Percentiles rank a stretch among this genome's conserved stretches.
Conservation (phyloP, 208 protist genomes). For the Leishmania major region DNA sequence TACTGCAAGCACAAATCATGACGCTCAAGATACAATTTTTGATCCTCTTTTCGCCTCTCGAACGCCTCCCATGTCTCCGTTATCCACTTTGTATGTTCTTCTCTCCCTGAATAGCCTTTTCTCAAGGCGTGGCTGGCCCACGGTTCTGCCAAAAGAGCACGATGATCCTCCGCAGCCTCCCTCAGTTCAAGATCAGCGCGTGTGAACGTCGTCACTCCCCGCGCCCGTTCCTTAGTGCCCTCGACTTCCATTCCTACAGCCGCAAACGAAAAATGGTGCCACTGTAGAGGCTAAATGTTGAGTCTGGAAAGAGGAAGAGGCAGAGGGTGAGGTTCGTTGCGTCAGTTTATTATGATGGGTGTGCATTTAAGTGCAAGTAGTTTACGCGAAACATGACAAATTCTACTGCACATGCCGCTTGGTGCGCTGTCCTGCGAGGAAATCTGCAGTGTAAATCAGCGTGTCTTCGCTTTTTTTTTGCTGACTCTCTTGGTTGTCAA, state of each 20-base stretch:
- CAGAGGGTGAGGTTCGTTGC: background rate
- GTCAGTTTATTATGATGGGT: background rate
- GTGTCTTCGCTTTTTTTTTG: background rate
- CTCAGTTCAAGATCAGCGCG: slow-evolving; percentile 39
- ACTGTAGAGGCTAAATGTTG: background rate
- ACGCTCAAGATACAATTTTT: slow-evolving; percentile 37
- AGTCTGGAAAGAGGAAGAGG: background rate
- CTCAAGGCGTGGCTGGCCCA: slow-evolving; percentile 58
- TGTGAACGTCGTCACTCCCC: background rate
- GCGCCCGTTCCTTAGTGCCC: background rate
- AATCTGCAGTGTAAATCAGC: background rate
- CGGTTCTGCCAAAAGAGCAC: slow-evolving; percentile 65
- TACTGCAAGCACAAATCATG: slow-evolving; percentile 21
- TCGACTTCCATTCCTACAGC: background rate
- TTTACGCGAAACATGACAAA: background rate
- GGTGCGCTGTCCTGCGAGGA: background rate
- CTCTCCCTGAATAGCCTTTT: slow-evolving; percentile 31
- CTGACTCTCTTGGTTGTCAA: background rate
- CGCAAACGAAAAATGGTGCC: background rate
- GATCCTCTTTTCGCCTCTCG: slow-evolving; percentile 35
- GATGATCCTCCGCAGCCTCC: slow-evolving; percentile 62
- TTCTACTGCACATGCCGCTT: background rate
- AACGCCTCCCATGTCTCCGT: slow-evolving; percentile 86
- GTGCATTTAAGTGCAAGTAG: background rate
- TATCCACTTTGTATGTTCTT: slow-evolving; percentile 66